Evolutionary conservation across 176 grass and related monocot genomes (phyloP), one percentile per base, ranked within the genome.

Genomic region (Oryza nivara): DNA sequence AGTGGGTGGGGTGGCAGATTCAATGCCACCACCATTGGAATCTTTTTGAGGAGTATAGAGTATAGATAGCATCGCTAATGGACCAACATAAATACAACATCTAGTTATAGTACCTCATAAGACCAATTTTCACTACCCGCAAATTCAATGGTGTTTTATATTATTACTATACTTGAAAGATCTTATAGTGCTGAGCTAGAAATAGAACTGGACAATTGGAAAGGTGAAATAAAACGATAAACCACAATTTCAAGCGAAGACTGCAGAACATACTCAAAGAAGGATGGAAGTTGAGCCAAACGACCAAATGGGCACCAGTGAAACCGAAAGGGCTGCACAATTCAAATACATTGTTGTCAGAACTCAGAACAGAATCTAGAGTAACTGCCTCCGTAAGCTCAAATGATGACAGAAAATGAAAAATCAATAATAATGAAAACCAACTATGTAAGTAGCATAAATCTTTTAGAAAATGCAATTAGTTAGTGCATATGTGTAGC

Each of bases 271-370:
- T 93, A 96, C 94, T 93, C 94, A 70, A 96, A 93, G 68, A 93
- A 93, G 25, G 86, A 89, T 60, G 91, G 84, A 58, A 96, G 65
- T 65, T 82, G 88, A 51, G 86, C 45, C 79, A 96, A 84, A 52
- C 91, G 89, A 80, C 91, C 91, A 91, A 96, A 88, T 67, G 94
- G 94, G 79, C 91, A 93, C 94, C 94, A 96, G 65, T 93, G 94
- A 83, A 91, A 80, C 40, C 91, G 86, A 93, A 96, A 80, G 51
- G 91, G 94, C 94, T 91, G 84, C 73, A 86, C 41, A 91, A 77
- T 41, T 68, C 22, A 66, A 77, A 68, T 40, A 74, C 46, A 48
- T 41, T 80, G 60, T 73, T 75, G 34, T 82, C 65, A 88, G 75
- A 32, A 78, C 25, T 79, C 65, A 88, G 75, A 32, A 78, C 32